Conservation (phyloP, 169 alveolate species). For the Babesia sp. region DNA sequence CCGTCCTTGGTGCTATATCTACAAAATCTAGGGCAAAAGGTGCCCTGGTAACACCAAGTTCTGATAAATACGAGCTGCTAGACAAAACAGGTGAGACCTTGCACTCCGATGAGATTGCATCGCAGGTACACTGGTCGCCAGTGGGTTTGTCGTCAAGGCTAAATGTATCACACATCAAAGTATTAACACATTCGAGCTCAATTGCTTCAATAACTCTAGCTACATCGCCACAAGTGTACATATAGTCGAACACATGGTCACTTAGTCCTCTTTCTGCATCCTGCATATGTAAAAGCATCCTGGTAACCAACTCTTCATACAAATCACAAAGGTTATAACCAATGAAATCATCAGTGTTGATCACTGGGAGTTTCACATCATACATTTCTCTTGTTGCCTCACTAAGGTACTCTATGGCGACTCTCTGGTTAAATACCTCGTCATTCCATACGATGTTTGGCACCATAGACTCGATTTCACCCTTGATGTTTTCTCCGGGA, state of each 20-base stretch:
- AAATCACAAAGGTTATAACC: conserved; percentile 46
- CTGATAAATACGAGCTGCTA: conserved; percentile 20
- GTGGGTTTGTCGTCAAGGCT: not conserved
- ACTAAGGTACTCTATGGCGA: conserved; percentile 3
- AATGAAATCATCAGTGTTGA: not conserved
- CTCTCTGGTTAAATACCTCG: conserved; percentile 43
- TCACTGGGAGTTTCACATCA: not conserved
- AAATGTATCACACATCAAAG: not conserved
- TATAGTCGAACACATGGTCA: conserved; percentile 45
- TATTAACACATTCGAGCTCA: conserved; percentile 32
- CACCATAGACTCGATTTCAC: conserved; percentile 37
- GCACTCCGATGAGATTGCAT: conserved; percentile 23
- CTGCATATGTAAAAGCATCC: conserved; percentile 68
- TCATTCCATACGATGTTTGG: conserved; percentile 55
- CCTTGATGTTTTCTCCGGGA: conserved; percentile 34
- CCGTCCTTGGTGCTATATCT: conserved; percentile 1
- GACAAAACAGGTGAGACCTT: conserved; percentile 18
- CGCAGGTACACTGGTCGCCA: conserved; percentile 44
- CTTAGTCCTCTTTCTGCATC: conserved; percentile 49
- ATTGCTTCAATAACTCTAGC: conserved; percentile 53
- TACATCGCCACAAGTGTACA: conserved; percentile 59
- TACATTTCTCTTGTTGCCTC: conserved; percentile 16
- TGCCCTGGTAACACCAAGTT: conserved; percentile 18
- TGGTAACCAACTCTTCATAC: conserved; percentile 57
- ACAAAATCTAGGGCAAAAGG: conserved; percentile 32